Evolutionary conservation across 345 rosid species (phyloP).

Genomic region (Melastoma malabathricum): DNA sequence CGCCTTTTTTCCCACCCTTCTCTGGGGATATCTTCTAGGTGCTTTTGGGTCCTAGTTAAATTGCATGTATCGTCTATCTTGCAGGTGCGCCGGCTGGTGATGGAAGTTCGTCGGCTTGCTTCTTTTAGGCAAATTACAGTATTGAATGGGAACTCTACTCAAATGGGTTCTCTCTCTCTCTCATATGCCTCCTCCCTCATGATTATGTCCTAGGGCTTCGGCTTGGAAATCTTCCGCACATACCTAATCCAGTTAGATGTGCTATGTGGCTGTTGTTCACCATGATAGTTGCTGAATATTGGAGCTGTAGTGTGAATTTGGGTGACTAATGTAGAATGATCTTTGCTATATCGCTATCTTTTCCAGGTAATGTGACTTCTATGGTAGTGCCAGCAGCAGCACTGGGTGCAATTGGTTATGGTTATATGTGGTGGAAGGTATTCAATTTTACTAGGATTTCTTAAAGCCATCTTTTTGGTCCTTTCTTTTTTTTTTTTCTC

Average conservation of each 20-base stretch:
- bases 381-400: slow-evolving; percentile 68
- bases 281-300: too few species aligned
- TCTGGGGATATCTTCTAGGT: neutral
- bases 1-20: neutral
- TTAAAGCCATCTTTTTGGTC: neutral
- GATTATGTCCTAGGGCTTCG: neutral
- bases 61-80: too few species aligned
- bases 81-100: slow-evolving; percentile 52
- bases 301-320: neutral
- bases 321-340: neutral
- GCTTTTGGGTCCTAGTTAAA: neutral
- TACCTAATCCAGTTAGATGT: too few species aligned
- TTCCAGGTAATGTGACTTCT: slow-evolving; percentile 42
- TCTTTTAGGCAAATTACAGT: slow-evolving; percentile 66
- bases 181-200: neutral
- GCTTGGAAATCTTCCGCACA: neutral
- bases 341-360: neutral
- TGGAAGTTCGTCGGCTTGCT: slow-evolving; percentile 53
- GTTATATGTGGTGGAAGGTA: slow-evolving; percentile 99
- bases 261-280: too few species aligned
- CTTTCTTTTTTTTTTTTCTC: neutral
- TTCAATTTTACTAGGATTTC: slow-evolving; percentile 1
- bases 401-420: slow-evolving; percentile 85
- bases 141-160: slow-evolving; percentile 53
- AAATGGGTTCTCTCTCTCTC: slow-evolving; percentile 12